Evolutionary conservation across 2,329 filamentous ascomycete species (phyloP).

Genomic region (Fusarium praegraminearum): DNA sequence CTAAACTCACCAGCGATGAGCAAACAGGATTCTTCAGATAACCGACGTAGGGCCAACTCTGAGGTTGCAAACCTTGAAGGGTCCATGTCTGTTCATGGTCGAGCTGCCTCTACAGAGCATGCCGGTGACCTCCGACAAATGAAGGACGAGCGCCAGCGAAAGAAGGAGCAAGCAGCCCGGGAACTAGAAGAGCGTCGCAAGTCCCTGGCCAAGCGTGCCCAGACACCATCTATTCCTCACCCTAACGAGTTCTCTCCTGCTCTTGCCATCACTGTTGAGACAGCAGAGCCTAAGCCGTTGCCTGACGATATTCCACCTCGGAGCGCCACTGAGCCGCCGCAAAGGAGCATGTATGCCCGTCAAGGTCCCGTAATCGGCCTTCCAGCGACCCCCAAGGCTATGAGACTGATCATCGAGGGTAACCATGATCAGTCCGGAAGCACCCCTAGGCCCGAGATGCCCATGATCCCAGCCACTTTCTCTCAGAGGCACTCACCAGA

Average conservation of each 20-base stretch:
- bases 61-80: slow-evolving; percentile 52
- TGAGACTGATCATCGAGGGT: slow-evolving; percentile 80
- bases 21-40: slow-evolving; percentile 56
- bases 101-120: slow-evolving; percentile 60
- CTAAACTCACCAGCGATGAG: slow-evolving; percentile 53
- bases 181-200: slow-evolving; percentile 90
- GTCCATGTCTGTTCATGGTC: slow-evolving; percentile 47
- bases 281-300: slow-evolving; percentile 57
- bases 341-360: slow-evolving; percentile 62
- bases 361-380: slow-evolving; percentile 74
- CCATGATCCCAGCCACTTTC: slow-evolving; percentile 64
- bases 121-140: slow-evolving; percentile 67
- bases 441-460: slow-evolving; percentile 65
- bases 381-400: slow-evolving; percentile 91
- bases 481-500: slow-evolving; percentile 57
- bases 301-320: slow-evolving; percentile 64
- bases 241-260: slow-evolving; percentile 66
- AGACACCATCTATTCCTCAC: slow-evolving; percentile 82
- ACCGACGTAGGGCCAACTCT: slow-evolving; percentile 51
- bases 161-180: slow-evolving; percentile 81
- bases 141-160: slow-evolving; percentile 71
- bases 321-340: slow-evolving; percentile 73
- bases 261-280: slow-evolving; percentile 54
- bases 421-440: slow-evolving; percentile 58
- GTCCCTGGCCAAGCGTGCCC: slow-evolving; percentile 83